phyloP scores from a whole-genome alignment of 202 grass and related monocot genomes.

The Elaeis oleifera region DNA sequence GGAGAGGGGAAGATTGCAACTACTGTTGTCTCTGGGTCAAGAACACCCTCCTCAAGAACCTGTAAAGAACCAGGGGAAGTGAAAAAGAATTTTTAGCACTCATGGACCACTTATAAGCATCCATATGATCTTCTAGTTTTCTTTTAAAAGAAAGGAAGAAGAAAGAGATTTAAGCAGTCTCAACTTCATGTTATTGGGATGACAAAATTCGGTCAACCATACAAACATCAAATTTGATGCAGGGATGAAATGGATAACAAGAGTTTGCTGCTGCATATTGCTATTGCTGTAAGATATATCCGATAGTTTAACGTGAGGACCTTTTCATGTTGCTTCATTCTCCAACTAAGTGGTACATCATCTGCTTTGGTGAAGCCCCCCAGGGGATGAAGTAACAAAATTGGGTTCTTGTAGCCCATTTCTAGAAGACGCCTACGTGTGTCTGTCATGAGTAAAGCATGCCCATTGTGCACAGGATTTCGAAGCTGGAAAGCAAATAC shows the following conservation, averaged over 20 bases:
- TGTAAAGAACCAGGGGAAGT: no score
- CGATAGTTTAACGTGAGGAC: constrained; percentile 26
- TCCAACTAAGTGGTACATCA: constrained; percentile 89
- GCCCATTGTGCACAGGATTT: constrained; percentile 95
- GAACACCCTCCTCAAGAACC: constrained; percentile 94
- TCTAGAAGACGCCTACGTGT: constrained; percentile 72
- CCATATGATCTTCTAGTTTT: no score
- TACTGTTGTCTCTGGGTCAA: constrained; percentile 96
- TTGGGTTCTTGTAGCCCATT: constrained; percentile 90
- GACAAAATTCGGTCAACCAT: no score
- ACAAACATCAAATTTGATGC: no score
- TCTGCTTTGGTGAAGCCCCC: constrained; percentile 97
- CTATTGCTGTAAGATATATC: not conserved
- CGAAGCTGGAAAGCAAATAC: constrained; percentile 99
- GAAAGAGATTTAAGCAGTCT: no score
- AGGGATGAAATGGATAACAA: no score
- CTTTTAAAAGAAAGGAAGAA: no score
- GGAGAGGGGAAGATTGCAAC: constrained; percentile 95
- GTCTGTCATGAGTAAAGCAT: constrained; percentile 96
- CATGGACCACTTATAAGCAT: no score
- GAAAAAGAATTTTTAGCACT: no score
- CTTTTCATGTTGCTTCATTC: constrained; percentile 99
- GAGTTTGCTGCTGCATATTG: not conserved
- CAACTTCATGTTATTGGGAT: no score
- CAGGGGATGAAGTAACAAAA: constrained; percentile 93